phyloP scores from a whole-genome alignment of 2,329 filamentous ascomycete genomes.

The Fusarium camptoceras region DNA sequence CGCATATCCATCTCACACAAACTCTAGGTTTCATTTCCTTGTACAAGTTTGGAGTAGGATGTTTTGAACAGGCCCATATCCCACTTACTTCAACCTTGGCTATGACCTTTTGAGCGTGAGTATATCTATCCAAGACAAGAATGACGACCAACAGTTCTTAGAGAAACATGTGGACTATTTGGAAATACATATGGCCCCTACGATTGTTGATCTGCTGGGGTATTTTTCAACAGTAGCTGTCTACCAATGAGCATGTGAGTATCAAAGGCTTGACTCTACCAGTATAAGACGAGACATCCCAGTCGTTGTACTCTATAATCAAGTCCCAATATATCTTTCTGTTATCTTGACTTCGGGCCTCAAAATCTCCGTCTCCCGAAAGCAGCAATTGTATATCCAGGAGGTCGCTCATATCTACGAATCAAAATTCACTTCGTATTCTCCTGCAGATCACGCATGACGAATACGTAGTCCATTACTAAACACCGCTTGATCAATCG shows the following conservation, averaged over 20 bases:
- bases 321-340: not conserved
- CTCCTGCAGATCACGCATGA: conserved; percentile 25
- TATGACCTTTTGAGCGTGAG: not conserved
- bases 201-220: not conserved
- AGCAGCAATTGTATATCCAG: not conserved
- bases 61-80: not conserved
- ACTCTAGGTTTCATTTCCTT: not conserved
- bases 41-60: conserved; percentile 3
- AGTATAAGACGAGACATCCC: not conserved
- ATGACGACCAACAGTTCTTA: not conserved
- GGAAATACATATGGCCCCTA: accelerated
- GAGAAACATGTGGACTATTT: not conserved
- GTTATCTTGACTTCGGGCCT: not conserved
- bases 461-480: conserved; percentile 26
- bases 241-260: not conserved
- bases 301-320: not conserved
- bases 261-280: not conserved
- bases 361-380: not conserved
- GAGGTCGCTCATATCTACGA: not conserved
- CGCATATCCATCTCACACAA: not conserved
- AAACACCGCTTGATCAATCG: conserved; percentile 11
- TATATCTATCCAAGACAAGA: not conserved
- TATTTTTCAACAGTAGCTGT: not conserved
- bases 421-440: conserved; percentile 3
- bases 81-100: not conserved